Evolutionary conservation across 1,139 yeast species (phyloP).

Genomic region (Geotrichum phurueaensis): DNA sequence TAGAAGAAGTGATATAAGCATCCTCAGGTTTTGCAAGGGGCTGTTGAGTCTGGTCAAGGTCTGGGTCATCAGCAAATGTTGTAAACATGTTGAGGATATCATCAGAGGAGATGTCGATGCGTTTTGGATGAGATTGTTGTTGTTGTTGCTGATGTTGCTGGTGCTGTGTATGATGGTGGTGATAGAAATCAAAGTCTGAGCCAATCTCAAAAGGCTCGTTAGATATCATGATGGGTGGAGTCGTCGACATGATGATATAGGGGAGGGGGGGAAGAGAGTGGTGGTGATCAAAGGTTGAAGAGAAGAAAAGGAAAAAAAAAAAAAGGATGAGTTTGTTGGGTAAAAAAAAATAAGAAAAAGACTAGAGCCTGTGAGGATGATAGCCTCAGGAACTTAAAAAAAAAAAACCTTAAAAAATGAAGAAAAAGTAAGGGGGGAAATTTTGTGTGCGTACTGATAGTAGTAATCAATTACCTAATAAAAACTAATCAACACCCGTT

Average conservation of each 20-base stretch:
- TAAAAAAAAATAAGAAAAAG: not conserved
- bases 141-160: not conserved
- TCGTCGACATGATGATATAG: not conserved
- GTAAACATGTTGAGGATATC: not conserved
- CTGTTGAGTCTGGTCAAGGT: not conserved
- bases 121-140: not conserved
- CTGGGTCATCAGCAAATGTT: not conserved
- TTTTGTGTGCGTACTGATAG: too few species aligned
- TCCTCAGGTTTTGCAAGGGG: not conserved
- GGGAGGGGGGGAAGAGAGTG: not conserved
- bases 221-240: not conserved
- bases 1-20: not conserved
- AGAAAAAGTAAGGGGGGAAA: too few species aligned
- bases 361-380: not conserved
- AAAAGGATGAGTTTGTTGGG: not conserved
- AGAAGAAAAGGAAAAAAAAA: not conserved
- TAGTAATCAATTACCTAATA: too few species aligned
- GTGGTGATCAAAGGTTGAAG: not conserved
- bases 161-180: not conserved
- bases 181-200: not conserved
- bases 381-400: not conserved
- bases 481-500: too few species aligned
- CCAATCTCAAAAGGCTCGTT: not conserved
- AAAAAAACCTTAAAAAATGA: not conserved
- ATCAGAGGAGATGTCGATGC: not conserved